Evolutionary conservation across 164 flowering plant genomes (phyloP).

Genomic region (Cinnamomum micranthum): DNA sequence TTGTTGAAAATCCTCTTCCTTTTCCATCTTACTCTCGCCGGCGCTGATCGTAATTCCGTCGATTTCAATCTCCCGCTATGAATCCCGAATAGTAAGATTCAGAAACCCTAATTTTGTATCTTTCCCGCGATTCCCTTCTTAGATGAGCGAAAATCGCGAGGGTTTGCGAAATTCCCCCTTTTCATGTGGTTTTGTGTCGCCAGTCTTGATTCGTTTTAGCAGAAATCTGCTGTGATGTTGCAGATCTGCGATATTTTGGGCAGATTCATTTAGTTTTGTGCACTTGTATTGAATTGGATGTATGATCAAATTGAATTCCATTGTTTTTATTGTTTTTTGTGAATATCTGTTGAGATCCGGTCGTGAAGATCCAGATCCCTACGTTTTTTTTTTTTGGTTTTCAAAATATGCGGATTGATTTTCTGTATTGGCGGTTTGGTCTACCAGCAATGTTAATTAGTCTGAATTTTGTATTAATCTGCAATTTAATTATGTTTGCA

Average conservation of each 20-base stretch:
- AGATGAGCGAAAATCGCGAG: neutral
- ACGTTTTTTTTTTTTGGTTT: no score
- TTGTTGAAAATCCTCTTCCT: neutral
- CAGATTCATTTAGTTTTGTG: neutral
- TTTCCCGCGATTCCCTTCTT: neutral
- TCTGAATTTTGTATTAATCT: neutral
- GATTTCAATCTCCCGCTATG: slow-evolving; percentile 2
- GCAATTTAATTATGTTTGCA: neutral
- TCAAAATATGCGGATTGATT: neutral
- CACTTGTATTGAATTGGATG: neutral
- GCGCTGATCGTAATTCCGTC: neutral
- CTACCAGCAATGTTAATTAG: no score
- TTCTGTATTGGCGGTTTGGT: neutral
- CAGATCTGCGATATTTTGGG: neutral
- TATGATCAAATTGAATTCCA: neutral
- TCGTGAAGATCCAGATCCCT: neutral
- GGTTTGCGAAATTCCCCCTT: neutral
- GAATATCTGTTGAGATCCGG: neutral
- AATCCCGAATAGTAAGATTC: slow-evolving; percentile 7
- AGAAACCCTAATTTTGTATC: neutral
- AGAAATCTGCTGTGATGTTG: neutral
- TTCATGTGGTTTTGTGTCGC: no score
- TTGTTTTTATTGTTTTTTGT: neutral
- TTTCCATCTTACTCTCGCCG: neutral
- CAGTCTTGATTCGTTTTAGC: no score